Base-by-base conservation (phyloP, 495 filamentous ascomycete genomes). In the Talaromyces proteolyticus region DNA sequence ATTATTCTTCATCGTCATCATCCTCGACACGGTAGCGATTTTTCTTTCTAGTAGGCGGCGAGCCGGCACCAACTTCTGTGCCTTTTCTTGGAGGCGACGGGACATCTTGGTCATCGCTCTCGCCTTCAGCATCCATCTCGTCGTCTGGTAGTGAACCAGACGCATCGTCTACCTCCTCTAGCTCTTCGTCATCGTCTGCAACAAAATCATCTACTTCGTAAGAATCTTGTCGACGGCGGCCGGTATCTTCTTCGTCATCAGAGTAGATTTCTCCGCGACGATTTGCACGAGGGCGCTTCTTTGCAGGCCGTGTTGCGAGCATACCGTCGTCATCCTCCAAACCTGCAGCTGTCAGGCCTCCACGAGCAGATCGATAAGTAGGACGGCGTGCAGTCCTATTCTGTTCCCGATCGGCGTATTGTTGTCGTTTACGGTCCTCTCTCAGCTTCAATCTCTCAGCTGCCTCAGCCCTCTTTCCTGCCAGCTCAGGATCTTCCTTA, bases 181-280 rank as follows among this genome's bases (percentile, higher is more conserved):
- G 67, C 34, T 87, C 87, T 52, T 88, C 84, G 48, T 87, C 87
- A 56, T 85, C 89, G 29, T 77, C 78, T 8, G 87, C 87, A 49
- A 91, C 67, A 64, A 91, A 91, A 5, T 83, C 86, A 55, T 91
- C 87, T 20, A 88, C 85, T 59, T 84, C 79, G 57, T 91, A 96
- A 61, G 92, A 87, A 59, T 96, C 89, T 54, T 88, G 80, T 18
- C 78, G 75, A 37, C 82, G 73, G 29, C 81, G 78, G 2, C 75
- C 70, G 50, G 84, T 81, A 21, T 95, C 87, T 1, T 77, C 65
- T 52, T 78, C 67, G 24, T 79, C 69, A 52, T 82, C 70, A n/a
- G 75, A 66, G 63, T 77, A 70, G 49, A 81, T 73, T 55, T 80
- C 77, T 47, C 77, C 68, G 21, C 76, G 64, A 51, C 73, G 62